Base-by-base conservation (phyloP, 371 early-diverging fungal species). In the Cokeromyces recurvatus region DNA sequence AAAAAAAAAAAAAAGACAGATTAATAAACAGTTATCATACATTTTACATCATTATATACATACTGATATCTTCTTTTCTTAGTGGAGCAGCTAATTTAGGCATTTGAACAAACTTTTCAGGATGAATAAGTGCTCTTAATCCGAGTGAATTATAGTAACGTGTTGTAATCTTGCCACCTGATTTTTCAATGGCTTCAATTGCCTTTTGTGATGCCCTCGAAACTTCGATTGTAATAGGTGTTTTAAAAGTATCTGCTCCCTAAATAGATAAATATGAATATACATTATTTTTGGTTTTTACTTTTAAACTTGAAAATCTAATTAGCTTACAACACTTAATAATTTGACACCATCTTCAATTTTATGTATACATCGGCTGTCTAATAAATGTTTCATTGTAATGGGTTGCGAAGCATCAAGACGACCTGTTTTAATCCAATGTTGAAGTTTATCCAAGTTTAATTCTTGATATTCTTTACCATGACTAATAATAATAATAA, bases 291-390 rank as follows among this genome's bases (percentile, higher is more conserved):
- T n/a, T n/a, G n/a, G n/a, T n/a, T n/a, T n/a, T n/a, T n/a, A n/a
- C n/a, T n/a, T n/a, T n/a, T n/a, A n/a, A n/a, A n/a, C n/a, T n/a
- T n/a, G 15, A 24, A 20, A 23, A n/a, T 29, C 29, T 29, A 11
- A 2, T 15, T 3, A 8, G 21, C 10, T 58, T 73, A 87, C 89
- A 51, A 85, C 84, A 24, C 86, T 92, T 57, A 94, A 66, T 22
- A 95, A 61, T 51, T 86, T 84, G 46, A 95, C 90, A 19, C 95
- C 96, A 57, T 94, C 92, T 54, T 86, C 79, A 42, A 94, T 77
- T 38, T 78, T 82, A 47, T 85, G 81, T 24, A 92, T 79, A 63
- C 87, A 77, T 32, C 89, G 82, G 17, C 87, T 69, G 42, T 85
- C 81, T 45, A 84, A 66, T 21, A 97, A 81, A 23, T 87, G 77